These are phyloP conservation scores for Globisporangium irregulare DNA, from an alignment of 352 stramenopile species.

Conservation along the genomic window DNA sequence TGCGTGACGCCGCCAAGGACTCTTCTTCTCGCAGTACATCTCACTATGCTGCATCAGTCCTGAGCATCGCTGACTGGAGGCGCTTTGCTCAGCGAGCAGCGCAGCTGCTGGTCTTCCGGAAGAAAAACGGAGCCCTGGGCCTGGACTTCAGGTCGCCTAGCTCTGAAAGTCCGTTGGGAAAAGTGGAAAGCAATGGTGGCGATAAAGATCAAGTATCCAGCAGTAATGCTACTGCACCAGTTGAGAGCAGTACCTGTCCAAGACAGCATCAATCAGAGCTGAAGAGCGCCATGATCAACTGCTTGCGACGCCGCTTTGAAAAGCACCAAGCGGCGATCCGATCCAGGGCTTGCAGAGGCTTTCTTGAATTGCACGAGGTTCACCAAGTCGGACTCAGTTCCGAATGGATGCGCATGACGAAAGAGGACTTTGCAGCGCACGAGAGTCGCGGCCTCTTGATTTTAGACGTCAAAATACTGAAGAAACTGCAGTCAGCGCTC, in stretches of 20 bases:
- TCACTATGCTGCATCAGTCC: neutral
- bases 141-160: neutral
- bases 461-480: slow-evolving; percentile 37
- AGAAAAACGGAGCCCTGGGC: slow-evolving; percentile 26
- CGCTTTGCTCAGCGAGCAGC: slow-evolving; percentile 20
- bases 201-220: neutral
- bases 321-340: slow-evolving; percentile 43
- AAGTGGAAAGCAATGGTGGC: neutral
- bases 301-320: slow-evolving; percentile 26
- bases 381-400: neutral
- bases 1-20: neutral
- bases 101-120: slow-evolving; percentile 30
- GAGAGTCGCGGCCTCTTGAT: slow-evolving; percentile 42
- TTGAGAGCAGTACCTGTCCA: neutral
- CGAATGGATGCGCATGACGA: slow-evolving; percentile 57
- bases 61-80: slow-evolving; percentile 29
- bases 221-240: neutral
- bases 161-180: neutral
- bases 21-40: neutral
- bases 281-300: slow-evolving; percentile 7
- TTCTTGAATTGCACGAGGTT: slow-evolving; percentile 1
- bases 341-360: slow-evolving; percentile 11
- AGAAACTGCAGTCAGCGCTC: slow-evolving; percentile 25
- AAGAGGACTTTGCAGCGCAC: slow-evolving; percentile 43
- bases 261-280: slow-evolving; percentile 1